These are phyloP conservation scores for Leishmania mexicana DNA, from an alignment of 208 protist species.

Conservation along the genomic window DNA sequence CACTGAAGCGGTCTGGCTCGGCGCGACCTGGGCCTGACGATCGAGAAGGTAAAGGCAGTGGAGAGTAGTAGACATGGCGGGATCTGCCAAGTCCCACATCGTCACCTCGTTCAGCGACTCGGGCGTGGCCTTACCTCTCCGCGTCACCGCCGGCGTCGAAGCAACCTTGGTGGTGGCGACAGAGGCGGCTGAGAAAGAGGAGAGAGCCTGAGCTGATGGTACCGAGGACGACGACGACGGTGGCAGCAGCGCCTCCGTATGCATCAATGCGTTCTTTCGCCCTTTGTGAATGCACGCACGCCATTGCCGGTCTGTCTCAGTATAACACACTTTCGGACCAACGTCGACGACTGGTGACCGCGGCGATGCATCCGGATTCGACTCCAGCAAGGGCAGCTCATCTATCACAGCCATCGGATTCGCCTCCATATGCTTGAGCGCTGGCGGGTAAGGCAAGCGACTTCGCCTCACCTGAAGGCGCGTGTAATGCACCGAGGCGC, in stretches of 20 bases:
- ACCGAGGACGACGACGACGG: background rate
- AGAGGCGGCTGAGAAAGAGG: background rate
- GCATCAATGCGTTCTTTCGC: constrained; percentile 5
- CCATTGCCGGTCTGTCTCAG: constrained; percentile 15
- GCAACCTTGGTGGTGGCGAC: background rate
- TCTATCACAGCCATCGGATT: background rate
- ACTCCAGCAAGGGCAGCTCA: background rate
- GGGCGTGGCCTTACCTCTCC: background rate
- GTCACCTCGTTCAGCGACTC: constrained; percentile 11
- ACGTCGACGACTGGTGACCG: background rate
- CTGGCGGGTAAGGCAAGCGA: constrained; percentile 1
- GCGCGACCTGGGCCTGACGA: constrained; percentile 19
- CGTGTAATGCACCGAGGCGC: constrained; percentile 9
- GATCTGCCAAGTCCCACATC: constrained; percentile 34
- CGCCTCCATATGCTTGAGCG: background rate
- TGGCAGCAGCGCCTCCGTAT: background rate
- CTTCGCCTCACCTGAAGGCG: constrained; percentile 3
- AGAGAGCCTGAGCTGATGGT: background rate
- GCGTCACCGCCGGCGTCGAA: background rate
- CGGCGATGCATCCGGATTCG: background rate
- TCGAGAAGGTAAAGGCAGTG: constrained; percentile 26
- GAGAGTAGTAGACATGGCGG: constrained; percentile 24
- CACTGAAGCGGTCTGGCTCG: background rate
- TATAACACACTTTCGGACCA: background rate
- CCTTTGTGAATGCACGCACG: constrained; percentile 21